Base-by-base conservation (phyloP, 768 basidiomycete genomes). In the Floccularia luteovirens region DNA sequence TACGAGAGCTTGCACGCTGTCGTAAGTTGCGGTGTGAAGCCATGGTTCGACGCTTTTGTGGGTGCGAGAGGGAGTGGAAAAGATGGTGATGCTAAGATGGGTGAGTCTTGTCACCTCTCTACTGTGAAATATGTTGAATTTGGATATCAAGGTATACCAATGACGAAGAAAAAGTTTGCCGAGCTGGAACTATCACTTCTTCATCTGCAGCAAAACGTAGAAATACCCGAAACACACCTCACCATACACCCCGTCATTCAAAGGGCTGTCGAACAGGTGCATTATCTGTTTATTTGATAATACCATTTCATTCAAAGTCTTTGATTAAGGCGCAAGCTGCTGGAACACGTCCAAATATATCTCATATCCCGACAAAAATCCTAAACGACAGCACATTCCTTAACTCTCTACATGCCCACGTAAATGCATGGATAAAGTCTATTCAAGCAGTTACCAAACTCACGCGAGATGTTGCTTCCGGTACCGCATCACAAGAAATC, bases 81-180 rank as follows among this genome's bases (percentile, higher is more conserved):
- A 55, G 85, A 86, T 23, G 65, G 66, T 5, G 91, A 91, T 55
- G 75, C 70, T 31, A 88, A 90, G 62, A 85, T 90, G 81, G 90
- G 68, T 67, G 39, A 45, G 64, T 50, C 20, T 11, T 19, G 13
- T 3, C 23, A 24, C 19, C 6, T 41, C 19, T 23, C n/a, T n/a
- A 24, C 14, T 30, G 12, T 27, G 13, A 20, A 24, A 20, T 8
- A 13, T 5, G 23, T 21, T 6, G 39, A 17, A 24, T 24, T 31
- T 13, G 33, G 41, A 6, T 40, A 10, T 23, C 20, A 43, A 66
- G 66, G 89, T 71, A 98, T 99, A 43, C 96, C 96, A 2, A 90
- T 96, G 74, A 92, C 94, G 33, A 98, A 97, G 77, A 93, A 93
- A 71, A 98, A 97, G 63, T 97, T 98, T 54, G 94, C 96, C 5